Base-by-base conservation (phyloP, 306 rosid genomes). In the Cajanus cajan region DNA sequence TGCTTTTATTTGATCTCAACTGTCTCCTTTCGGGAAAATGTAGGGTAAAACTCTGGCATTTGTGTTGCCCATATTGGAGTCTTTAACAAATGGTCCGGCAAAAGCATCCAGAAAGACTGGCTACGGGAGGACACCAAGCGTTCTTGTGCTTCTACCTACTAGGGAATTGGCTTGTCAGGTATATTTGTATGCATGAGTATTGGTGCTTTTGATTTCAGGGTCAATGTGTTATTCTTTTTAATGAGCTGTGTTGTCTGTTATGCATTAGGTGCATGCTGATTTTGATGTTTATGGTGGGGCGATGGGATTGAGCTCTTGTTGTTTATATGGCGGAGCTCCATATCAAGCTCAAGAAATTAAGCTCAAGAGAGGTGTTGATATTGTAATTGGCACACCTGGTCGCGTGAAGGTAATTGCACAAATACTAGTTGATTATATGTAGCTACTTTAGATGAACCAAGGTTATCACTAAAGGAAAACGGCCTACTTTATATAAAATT, bases 1-100 rank as follows among this genome's bases (percentile, higher is more conserved):
- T 13, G 14, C 6, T 72, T 78, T 67, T 78, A 22, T 19, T 81
- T 37, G 44, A 65, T 43, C 4, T 63, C 55, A 52, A 36, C 48
- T 58, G 6, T 31, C 40, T 59, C 19, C 21, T 59, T 48, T 31
- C 37, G 39, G 21, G 47, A 39, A 66, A 57, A 3, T 83, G 82
- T 87, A 94, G 97, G 97, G 95, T 52, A 94, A 94, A 85, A 94
- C 97, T n/a, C 86, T 94, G 39, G 96, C 98, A 22, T 94, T 94
- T 81, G 92, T 94, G 81, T 71, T 94, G 71, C 97, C 98, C 47
- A 88, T 94, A 48, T 58, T 94, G 76, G 94, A 94, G 84, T 92
- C 96, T 2, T 34, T 92, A 48, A 85, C 76, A 6, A 90, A 92
- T 76, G 96, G 97, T 34, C 73, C 78, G 0, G 81, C 86, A 0